phyloP scores from a whole-genome alignment of 495 filamentous ascomycete genomes.

The Jackrogersella minutella region DNA sequence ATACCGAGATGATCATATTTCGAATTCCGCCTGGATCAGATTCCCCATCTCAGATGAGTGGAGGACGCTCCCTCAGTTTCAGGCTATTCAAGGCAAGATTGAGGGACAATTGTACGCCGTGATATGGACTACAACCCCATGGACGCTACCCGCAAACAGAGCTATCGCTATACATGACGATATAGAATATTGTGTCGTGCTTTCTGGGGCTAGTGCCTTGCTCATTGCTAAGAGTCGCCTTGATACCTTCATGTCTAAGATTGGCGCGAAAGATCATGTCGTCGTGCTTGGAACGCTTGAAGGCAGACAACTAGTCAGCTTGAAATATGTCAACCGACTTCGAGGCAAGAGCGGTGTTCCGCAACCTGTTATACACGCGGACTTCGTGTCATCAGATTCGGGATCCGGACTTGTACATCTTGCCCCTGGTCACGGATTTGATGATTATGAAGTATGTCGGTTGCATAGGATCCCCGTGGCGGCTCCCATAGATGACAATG shows the following conservation, averaged over 20 bases:
- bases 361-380: slow-evolving; percentile 78
- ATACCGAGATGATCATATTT: slow-evolving; percentile 85
- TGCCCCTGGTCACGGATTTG: slow-evolving; percentile 94
- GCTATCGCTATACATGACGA: slow-evolving; percentile 81
- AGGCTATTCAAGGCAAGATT: slow-evolving; percentile 43
- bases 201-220: slow-evolving; percentile 60
- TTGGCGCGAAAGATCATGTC: slow-evolving; percentile 42
- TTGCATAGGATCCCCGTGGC: slow-evolving; percentile 69
- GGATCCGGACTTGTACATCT: slow-evolving; percentile 93
- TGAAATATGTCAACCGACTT: slow-evolving; percentile 72
- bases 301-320: slow-evolving; percentile 70
- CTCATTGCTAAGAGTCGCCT: slow-evolving; percentile 71
- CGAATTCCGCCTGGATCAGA: slow-evolving; percentile 80
- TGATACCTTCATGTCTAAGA: slow-evolving; percentile 50
- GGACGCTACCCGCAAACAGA: slow-evolving; percentile 93
- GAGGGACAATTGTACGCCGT: slow-evolving; percentile 68
- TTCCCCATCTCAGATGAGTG: slow-evolving; percentile 73
- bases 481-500: slow-evolving; percentile 83
- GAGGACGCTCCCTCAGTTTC: slow-evolving; percentile 44
- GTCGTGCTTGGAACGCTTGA: slow-evolving; percentile 65
- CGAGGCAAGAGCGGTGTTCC: slow-evolving; percentile 59
- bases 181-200: slow-evolving; percentile 75
- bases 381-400: slow-evolving; percentile 86
- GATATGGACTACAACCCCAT: slow-evolving; percentile 98
- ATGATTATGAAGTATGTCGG: slow-evolving; percentile 89